A percentile compares a stretch with the other conserved stretches of the same genome.
Evolutionary conservation across 129 eudicot species (phyloP).

Genomic region (Saussurea involucrata): DNA sequence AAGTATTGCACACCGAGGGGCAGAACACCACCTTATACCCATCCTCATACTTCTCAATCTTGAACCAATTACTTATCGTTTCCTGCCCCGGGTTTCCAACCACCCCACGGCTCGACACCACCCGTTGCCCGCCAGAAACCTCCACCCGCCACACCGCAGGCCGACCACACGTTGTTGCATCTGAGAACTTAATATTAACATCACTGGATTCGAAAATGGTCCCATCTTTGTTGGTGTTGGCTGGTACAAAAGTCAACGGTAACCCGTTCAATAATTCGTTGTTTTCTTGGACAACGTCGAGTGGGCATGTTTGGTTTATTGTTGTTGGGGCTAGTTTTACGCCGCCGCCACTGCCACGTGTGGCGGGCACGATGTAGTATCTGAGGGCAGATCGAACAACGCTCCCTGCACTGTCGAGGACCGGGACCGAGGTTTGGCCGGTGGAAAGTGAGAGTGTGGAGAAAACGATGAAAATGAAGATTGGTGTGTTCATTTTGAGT

Average conservation of each 20-base stretch:
- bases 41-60: slow-evolving; percentile 37
- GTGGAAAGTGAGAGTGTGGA: slow-evolving; percentile 17
- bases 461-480: slow-evolving; percentile 21
- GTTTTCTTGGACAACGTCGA: slow-evolving; percentile 35
- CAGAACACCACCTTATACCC: slow-evolving; percentile 32
- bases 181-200: slow-evolving; percentile 41
- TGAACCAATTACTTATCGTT: slow-evolving; percentile 58
- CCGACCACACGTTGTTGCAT: slow-evolving; percentile 21
- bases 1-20: slow-evolving; percentile 25
- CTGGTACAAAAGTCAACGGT: slow-evolving; percentile 30
- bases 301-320: slow-evolving; percentile 15
- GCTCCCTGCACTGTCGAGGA: slow-evolving; percentile 42
- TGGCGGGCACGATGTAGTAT: slow-evolving; percentile 55
- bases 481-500: slow-evolving; percentile 11
- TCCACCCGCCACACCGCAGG: slow-evolving; percentile 43
- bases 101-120: slow-evolving; percentile 33
- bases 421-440: slow-evolving; percentile 27
- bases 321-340: slow-evolving; percentile 19
- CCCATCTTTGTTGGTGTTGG: slow-evolving; percentile 36
- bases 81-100: slow-evolving; percentile 45
- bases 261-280: slow-evolving; percentile 10
- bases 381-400: slow-evolving; percentile 23
- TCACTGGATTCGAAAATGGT: slow-evolving; percentile 43
- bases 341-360: slow-evolving; percentile 58
- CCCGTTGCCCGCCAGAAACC: slow-evolving; percentile 11